These are phyloP conservation scores for Paxillus involutus DNA, from an alignment of 768 basidiomycete genomes.

Conservation along the genomic window DNA sequence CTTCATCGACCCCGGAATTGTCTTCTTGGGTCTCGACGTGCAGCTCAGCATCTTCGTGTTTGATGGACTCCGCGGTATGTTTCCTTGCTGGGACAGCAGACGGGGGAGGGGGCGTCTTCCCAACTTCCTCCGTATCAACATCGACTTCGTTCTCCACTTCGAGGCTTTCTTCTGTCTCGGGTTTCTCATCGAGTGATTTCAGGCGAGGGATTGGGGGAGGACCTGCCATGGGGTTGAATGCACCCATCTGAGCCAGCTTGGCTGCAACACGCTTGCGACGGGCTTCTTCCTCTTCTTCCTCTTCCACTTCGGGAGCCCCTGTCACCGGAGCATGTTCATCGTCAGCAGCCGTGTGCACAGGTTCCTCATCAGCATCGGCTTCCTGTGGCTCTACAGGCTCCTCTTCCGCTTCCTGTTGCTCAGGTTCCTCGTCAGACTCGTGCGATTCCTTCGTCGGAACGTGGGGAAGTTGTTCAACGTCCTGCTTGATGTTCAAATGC, in stretches of 20 bases:
- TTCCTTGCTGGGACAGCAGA: slow-evolving; percentile 22
- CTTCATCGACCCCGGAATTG: slow-evolving; percentile 11
- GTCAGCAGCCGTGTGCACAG: slow-evolving; percentile 1
- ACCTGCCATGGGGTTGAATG: slow-evolving; percentile 53
- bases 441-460: slow-evolving; percentile 3
- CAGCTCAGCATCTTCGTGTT: slow-evolving; percentile 14
- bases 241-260: slow-evolving; percentile 60
- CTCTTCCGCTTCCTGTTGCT: slow-evolving; percentile 16
- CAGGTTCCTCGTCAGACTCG: slow-evolving; percentile 5
- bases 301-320: slow-evolving; percentile 16
- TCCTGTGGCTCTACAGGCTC: slow-evolving; percentile 1
- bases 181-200: slow-evolving; percentile 12
- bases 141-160: slow-evolving; percentile 24
- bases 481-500: neutral
- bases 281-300: slow-evolving; percentile 53
- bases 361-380: neutral
- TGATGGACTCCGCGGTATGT: slow-evolving; percentile 12
- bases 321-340: neutral
- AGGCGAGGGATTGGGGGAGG: slow-evolving; percentile 27
- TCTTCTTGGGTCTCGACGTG: slow-evolving; percentile 18
- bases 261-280: slow-evolving; percentile 61
- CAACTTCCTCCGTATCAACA: slow-evolving; percentile 24
- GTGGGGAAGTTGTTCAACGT: neutral
- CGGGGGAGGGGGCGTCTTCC: slow-evolving; percentile 19
- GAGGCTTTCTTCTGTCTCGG: slow-evolving; percentile 3